phyloP scores from a whole-genome alignment of 805 yeast species.

The Saccharomyces eubayanus region DNA sequence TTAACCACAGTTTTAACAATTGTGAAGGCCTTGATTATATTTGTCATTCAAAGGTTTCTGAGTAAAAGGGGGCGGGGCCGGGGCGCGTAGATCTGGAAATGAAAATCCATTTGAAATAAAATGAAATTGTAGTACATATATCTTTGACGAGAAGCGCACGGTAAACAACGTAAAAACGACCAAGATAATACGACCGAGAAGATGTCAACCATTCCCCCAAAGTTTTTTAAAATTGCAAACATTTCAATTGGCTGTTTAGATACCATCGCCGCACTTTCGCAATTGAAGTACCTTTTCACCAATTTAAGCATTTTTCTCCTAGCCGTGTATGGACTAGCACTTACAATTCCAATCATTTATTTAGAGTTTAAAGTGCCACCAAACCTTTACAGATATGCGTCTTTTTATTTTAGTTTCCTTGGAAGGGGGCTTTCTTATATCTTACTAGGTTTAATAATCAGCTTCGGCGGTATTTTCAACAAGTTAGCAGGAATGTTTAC shows the following conservation, averaged over 20 bases:
- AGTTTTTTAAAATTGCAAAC: conserved; percentile 37
- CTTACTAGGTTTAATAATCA: conserved; percentile 41
- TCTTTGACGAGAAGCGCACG: background rate
- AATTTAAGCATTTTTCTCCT: conserved; percentile 39
- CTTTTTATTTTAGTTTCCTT: conserved; percentile 56
- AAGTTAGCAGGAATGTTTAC: conserved; percentile 50
- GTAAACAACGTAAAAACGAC: conserved; percentile 23
- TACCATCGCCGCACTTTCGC: conserved; percentile 31
- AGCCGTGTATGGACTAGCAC: conserved; percentile 48
- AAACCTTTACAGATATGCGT: conserved; percentile 55
- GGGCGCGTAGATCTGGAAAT: background rate
- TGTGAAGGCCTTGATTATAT: background rate
- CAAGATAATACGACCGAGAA: conserved; percentile 15
- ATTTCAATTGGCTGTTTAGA: conserved; percentile 46
- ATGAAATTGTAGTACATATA: background rate
- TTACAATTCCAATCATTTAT: conserved; percentile 47
- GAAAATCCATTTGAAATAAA: background rate
- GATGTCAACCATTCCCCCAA: conserved; percentile 11
- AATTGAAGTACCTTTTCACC: conserved; percentile 12
- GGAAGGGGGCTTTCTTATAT: conserved; percentile 42
- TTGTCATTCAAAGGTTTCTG: background rate
- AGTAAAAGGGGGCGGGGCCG: background rate
- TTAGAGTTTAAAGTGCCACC: conserved; percentile 41
- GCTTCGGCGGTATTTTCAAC: conserved; percentile 50
- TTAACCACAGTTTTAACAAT: background rate